phyloP scores from a whole-genome alignment of 2,329 filamentous ascomycete species.

The Fusarium globosum region DNA sequence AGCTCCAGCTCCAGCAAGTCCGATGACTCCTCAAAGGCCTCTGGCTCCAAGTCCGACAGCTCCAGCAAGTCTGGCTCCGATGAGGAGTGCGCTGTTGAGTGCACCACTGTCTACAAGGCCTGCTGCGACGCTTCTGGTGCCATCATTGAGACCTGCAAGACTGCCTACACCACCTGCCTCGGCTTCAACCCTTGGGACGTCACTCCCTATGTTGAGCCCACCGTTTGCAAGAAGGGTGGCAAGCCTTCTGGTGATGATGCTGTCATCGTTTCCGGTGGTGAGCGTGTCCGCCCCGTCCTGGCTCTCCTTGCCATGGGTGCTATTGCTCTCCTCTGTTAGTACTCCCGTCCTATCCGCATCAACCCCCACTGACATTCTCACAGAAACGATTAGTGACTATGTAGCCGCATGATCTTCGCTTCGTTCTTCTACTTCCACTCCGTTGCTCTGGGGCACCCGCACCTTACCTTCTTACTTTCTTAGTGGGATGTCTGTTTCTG shows the following conservation, averaged over 20 bases:
- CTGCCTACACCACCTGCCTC: slow-evolving; percentile 26
- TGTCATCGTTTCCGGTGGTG: slow-evolving; percentile 30
- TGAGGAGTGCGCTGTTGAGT: slow-evolving; percentile 18
- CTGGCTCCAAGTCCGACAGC: neutral
- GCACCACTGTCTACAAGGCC: slow-evolving; percentile 27
- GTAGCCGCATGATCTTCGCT: slow-evolving; percentile 7
- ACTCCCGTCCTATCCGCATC: fast-evolving
- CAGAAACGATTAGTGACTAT: slow-evolving; percentile 17
- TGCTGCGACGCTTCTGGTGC: slow-evolving; percentile 29
- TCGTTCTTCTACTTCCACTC: slow-evolving; percentile 20
- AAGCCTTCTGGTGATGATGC: slow-evolving; percentile 16
- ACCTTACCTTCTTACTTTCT: slow-evolving; percentile 23
- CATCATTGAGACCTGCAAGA: slow-evolving; percentile 25
- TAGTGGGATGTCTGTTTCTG: slow-evolving; percentile 20
- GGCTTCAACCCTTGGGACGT: slow-evolving; percentile 28
- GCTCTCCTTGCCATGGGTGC: slow-evolving; percentile 28
- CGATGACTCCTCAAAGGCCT: neutral
- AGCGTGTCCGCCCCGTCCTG: slow-evolving; percentile 28
- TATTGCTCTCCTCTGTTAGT: slow-evolving; percentile 35
- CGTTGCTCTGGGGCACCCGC: slow-evolving; percentile 11
- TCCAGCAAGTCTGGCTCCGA: slow-evolving; percentile 2
- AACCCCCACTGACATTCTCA: neutral
- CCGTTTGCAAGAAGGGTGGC: slow-evolving; percentile 28
- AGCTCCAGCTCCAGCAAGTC: neutral
- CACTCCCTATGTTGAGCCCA: slow-evolving; percentile 28